These are phyloP conservation scores for Lachancea sp. DNA, from an alignment of 805 yeast genomes.

Conservation along the genomic window DNA sequence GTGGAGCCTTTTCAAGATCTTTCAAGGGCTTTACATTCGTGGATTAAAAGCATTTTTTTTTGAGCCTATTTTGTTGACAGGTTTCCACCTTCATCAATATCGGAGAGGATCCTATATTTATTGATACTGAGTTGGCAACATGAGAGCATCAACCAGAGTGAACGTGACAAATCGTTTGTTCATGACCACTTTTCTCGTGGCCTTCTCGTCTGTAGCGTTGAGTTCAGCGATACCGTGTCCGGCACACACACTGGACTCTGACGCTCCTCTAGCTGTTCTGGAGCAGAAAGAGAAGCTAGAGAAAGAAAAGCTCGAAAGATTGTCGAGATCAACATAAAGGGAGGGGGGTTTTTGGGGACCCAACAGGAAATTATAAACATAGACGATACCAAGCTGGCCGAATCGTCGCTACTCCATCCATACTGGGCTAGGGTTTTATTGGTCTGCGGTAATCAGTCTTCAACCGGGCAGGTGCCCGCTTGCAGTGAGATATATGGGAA, in stretches of 20 bases:
- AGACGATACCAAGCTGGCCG: too few species aligned
- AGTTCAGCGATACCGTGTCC: constrained; percentile 41
- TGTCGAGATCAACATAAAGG: not conserved
- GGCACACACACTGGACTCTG: constrained; percentile 38
- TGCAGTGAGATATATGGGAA: too few species aligned
- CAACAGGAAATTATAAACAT: not conserved
- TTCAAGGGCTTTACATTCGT: too few species aligned
- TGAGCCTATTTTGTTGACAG: not conserved
- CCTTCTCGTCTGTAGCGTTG: constrained; percentile 42
- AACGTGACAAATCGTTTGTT: constrained; percentile 48
- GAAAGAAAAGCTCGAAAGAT: not conserved
- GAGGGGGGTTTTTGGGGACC: not conserved
- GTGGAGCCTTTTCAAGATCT: too few species aligned
- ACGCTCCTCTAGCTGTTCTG: constrained; percentile 26
- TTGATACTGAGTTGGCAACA: constrained; percentile 10
- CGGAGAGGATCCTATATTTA: not conserved
- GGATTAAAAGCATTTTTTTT: not conserved
- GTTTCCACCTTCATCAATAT: not conserved
- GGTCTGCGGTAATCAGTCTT: too few species aligned
- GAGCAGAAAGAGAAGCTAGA: not conserved
- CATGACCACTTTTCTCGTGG: constrained; percentile 56
- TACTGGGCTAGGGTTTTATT: too few species aligned
- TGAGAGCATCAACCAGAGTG: constrained; percentile 50
- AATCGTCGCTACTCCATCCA: too few species aligned
- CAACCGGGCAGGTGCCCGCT: too few species aligned